Base-by-base conservation (phyloP, 441 rosid species). In the Sinapis alba region DNA sequence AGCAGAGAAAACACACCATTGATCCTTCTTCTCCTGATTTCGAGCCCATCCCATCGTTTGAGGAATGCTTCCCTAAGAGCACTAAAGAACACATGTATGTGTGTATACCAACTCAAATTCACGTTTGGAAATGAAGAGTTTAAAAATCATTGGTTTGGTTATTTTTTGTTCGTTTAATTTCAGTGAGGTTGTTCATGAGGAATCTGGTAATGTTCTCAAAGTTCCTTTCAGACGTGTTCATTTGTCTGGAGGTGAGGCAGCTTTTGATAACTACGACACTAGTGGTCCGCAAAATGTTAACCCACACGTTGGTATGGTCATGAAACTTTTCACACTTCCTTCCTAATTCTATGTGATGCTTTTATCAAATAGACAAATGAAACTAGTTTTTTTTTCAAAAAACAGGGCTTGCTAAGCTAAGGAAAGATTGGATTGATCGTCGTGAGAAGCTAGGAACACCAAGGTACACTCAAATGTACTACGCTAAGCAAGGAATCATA, bases 1-100 rank as follows among this genome's bases (percentile, higher is more conserved):
- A 84, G 72, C 97, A 78, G 59, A 88, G 81, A 69, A 90, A 90
- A 81, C 90, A 93, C 67, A 91, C 97, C 2, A 34, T 82, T 16
- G 94, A 96, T 83, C 99, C 99, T 76, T 75, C 90, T 57, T 85
- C 94, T 84, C 97, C 99, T 57, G 98, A 96, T 78, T 93, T 96
- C 58, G 77, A 83, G 19, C 90, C 97, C 0, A 90, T 93, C 57
- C 97, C 98, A 8, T 88, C 99, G 45, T 96, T 96, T 60, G 86
- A 93, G 59, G 81, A 93, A 78, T 96, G 99, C 41, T 96, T 96
- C 67, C 98, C 99, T 2, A 90, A 82, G 73, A 93, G 99, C 90
- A 81, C 98, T 8, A 96, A 93, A 75, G 93, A 91, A 58, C 45
- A 72, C 81, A 83, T 80, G 98, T 93, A 47, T 2, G 98, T 93